Evolutionary conservation across 73 alveolate genomes (phyloP).

Genomic region (Blepharisma japonicum): DNA sequence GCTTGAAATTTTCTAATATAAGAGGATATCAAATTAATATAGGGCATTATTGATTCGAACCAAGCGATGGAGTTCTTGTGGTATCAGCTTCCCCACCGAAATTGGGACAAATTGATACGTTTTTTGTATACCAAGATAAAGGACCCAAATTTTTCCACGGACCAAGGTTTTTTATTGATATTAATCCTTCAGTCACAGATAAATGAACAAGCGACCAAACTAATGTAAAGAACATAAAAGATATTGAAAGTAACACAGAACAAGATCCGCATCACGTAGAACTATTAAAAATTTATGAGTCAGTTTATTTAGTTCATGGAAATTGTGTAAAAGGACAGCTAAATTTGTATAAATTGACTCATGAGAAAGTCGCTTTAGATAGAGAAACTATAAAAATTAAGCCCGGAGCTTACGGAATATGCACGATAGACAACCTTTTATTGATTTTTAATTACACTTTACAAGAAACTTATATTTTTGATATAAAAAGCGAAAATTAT

Average conservation of each 20-base stretch:
- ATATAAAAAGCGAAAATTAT: background rate
- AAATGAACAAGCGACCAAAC: constrained; percentile 5
- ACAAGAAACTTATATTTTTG: constrained; percentile 14
- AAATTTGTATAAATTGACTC: background rate
- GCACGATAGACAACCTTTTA: background rate
- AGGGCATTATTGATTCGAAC: constrained; percentile 10
- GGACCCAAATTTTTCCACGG: constrained; percentile 8
- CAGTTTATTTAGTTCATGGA: background rate
- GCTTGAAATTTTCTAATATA: background rate
- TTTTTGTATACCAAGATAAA: background rate
- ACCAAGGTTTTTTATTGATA: background rate
- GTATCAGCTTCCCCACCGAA: constrained; percentile 24
- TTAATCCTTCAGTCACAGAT: constrained; percentile 17
- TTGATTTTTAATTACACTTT: background rate
- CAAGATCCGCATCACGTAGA: background rate
- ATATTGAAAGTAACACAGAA: background rate
- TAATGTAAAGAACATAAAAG: background rate
- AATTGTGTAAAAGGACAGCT: background rate
- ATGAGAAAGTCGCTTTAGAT: background rate
- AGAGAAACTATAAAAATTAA: background rate
- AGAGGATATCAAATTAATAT: background rate
- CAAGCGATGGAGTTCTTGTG: background rate
- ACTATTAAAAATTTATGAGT: background rate
- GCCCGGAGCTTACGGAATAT: constrained; percentile 3
- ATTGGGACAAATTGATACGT: background rate